Evolutionary conservation across 768 basidiomycete genomes (phyloP), one percentile per base, ranked within the genome.

Genomic region (Kwoniella europaea): DNA sequence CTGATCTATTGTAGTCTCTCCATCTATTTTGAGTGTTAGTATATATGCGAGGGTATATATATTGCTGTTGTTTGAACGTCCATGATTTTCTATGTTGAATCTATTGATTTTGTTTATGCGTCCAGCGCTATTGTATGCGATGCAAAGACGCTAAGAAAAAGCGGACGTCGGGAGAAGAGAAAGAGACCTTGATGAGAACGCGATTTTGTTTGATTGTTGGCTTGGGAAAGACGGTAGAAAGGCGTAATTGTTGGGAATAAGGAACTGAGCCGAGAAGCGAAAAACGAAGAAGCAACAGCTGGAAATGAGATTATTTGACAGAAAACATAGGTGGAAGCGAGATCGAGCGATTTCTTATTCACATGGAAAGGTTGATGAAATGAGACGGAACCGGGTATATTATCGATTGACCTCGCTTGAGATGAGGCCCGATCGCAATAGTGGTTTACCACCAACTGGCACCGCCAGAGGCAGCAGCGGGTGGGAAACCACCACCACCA

Each of bases 381-480:
- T n/a, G n/a, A n/a, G n/a, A n/a, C n/a, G 46, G 18, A 50, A 50
- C 46, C 22, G 65, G 65, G 65, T 65, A 68, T 70, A 61, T 35
- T 35, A 35, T 65, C 15, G 52, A 15, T 66, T 13, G 52, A 55
- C 20, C 18, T 50, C 63, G 18, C 24, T 46, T n/a, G 46, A 50
- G 20, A 7, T 10, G 27, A 10, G 24, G 63, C 1, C 46, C 46
- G 46, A 50, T 50, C 13, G 15, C 13, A 27, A 20, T 16, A 22
- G 15, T 10, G 15, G 55, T 62, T 46, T 79, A 81, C 79, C 79
- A 81, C 79, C 79, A 81, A 72, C 76, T 77, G 52, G 79, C 76
- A 43, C 78, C 75, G 46, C 61, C 61, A 10, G 73, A 75, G 52
- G 74, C 74, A 43, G 78, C 63, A 62, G 79, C 66, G 64, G 76